phyloP scores from a whole-genome alignment of 805 yeast species.

The Wickerhamiella kurtzmanii region DNA sequence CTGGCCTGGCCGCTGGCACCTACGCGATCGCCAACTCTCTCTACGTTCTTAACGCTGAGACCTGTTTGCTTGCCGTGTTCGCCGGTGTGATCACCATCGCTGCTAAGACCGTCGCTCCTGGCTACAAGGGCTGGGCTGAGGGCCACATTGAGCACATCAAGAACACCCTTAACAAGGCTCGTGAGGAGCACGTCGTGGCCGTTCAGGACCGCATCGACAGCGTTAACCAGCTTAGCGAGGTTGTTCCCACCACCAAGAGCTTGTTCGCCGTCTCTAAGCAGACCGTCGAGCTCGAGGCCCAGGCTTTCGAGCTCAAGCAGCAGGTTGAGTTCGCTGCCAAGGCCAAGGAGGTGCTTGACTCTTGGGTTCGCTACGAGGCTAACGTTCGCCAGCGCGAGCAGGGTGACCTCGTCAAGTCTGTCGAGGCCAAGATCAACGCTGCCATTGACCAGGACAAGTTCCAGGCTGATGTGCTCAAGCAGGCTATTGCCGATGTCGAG shows the following conservation, averaged over 20 bases:
- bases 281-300: conserved; percentile 90
- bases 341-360: conserved; percentile 91
- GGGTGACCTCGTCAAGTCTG: conserved; percentile 74
- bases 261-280: conserved; percentile 91
- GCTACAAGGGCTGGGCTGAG: conserved; percentile 88
- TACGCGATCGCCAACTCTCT: conserved; percentile 91
- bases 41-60: conserved; percentile 87
- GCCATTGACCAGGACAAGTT: conserved; percentile 77
- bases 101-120: conserved; percentile 85
- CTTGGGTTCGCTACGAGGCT: conserved; percentile 98
- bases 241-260: conserved; percentile 79
- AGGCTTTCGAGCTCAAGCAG: conserved; percentile 88
- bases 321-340: conserved; percentile 71
- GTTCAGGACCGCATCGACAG: conserved; percentile 84
- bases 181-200: conserved; percentile 81
- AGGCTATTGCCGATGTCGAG: conserved; percentile 87
- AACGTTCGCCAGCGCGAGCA: conserved; percentile 94
- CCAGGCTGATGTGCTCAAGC: conserved; percentile 84
- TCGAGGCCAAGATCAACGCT: conserved; percentile 76
- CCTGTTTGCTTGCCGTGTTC: conserved; percentile 72
- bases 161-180: conserved; percentile 71
- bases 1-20: conserved; percentile 85
- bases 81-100: conserved; percentile 58
- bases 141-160: conserved; percentile 70
- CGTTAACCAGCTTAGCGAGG: conserved; percentile 81